These are phyloP conservation scores for Knoxdaviesia capensis DNA, from an alignment of 2,329 filamentous ascomycete species.

Conservation along the genomic window DNA sequence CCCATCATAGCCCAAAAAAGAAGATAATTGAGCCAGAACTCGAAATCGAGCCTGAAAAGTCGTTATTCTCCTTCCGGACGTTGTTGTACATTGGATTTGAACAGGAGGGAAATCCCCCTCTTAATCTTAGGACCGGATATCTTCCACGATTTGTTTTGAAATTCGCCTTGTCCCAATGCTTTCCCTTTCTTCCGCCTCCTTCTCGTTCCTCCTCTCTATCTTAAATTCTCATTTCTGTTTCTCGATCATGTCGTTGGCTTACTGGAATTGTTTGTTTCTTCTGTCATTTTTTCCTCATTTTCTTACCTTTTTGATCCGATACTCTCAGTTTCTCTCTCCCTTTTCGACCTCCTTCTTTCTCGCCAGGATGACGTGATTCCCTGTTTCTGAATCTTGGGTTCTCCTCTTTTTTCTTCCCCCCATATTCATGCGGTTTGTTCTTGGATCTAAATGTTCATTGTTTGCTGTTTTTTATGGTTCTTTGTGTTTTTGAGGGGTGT, in stretches of 20 bases:
- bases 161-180: not conserved
- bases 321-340: slow-evolving; percentile 2
- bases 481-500: not conserved
- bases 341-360: not conserved
- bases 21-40: too few relatives aligned
- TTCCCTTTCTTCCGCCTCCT: slow-evolving; percentile 1
- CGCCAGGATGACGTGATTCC: not conserved
- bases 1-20: too few relatives aligned
- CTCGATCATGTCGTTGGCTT: slow-evolving; percentile 5
- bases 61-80: too few relatives aligned
- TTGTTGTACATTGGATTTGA: too few relatives aligned
- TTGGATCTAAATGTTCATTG: not conserved
- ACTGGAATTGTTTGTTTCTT: slow-evolving; percentile 8
- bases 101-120: too few relatives aligned
- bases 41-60: too few relatives aligned
- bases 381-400: not conserved
- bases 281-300: slow-evolving; percentile 8
- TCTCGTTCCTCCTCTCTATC: not conserved
- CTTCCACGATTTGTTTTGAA: not conserved
- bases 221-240: slow-evolving; percentile 3
- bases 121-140: too few relatives aligned
- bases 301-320: slow-evolving; percentile 4
- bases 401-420: not conserved
- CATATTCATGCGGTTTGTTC: not conserved
- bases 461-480: slow-evolving; percentile 1